A percentile compares a stretch with the other conserved stretches of the same genome.
These are phyloP conservation scores for Gossypium sturtianum DNA, from an alignment of 345 rosid genomes.

Conservation along the genomic window DNA sequence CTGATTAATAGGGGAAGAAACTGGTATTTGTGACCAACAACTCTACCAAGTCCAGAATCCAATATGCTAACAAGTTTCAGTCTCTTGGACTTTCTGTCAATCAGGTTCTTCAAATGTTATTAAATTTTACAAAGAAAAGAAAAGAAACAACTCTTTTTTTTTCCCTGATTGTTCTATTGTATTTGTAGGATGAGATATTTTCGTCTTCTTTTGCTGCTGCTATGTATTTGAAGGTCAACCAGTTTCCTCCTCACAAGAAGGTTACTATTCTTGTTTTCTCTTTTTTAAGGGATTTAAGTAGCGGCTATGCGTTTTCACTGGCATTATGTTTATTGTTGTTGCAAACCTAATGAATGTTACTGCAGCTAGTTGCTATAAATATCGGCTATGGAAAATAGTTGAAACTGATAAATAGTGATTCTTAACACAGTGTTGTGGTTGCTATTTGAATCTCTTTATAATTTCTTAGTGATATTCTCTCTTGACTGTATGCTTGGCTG, in stretches of 20 bases:
- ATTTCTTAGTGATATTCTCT: background rate
- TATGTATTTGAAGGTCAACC: conserved; percentile 73
- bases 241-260: conserved; percentile 74
- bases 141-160: background rate
- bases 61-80: conserved; percentile 58
- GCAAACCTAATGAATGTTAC: background rate
- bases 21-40: conserved; percentile 85
- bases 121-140: background rate
- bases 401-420: too few species aligned
- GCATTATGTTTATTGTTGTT: background rate
- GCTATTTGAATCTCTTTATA: background rate
- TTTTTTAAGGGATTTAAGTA: background rate
- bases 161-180: background rate
- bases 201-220: conserved; percentile 92
- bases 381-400: too few species aligned
- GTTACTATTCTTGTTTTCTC: conserved; percentile 18
- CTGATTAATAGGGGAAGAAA: conserved; percentile 58
- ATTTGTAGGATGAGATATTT: conserved; percentile 79
- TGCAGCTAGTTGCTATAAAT: too few species aligned
- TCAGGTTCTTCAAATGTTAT: conserved; percentile 39
- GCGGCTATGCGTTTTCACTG: too few species aligned
- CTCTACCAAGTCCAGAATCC: conserved; percentile 68
- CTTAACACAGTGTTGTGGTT: too few species aligned
- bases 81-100: conserved; percentile 70
- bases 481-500: background rate